phyloP scores from a whole-genome alignment of 306 rosid species.

The Cicer yamashitae region DNA sequence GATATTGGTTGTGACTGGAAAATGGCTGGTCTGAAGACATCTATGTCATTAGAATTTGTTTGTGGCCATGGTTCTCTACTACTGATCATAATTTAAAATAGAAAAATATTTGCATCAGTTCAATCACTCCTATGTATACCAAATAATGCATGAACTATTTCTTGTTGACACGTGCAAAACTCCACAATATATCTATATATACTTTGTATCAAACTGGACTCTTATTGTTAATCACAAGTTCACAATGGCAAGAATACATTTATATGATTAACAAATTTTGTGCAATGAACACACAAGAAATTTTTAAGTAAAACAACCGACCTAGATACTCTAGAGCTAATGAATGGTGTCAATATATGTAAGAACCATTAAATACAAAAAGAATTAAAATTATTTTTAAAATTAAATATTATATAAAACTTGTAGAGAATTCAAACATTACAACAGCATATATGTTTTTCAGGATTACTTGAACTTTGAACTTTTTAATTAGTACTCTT shows the following conservation, averaged over 20 bases:
- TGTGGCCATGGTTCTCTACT: conserved; percentile 72
- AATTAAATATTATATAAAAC: too few relatives aligned
- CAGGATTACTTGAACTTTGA: too few relatives aligned
- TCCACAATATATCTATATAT: neutral
- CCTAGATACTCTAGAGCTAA: too few relatives aligned
- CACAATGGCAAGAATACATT: neutral
- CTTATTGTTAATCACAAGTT: neutral
- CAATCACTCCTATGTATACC: neutral
- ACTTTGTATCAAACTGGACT: neutral
- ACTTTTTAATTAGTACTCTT: too few relatives aligned
- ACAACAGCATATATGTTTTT: too few relatives aligned
- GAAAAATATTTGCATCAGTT: neutral
- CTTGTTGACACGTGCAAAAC: neutral
- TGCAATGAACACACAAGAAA: too few relatives aligned
- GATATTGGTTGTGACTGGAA: conserved; percentile 59
- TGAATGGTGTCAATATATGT: too few relatives aligned
- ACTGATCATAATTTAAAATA: conserved; percentile 41
- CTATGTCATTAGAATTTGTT: conserved; percentile 56
- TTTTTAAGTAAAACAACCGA: too few relatives aligned
- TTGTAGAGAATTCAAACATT: too few relatives aligned
- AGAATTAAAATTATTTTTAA: too few relatives aligned
- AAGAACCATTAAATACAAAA: too few relatives aligned
- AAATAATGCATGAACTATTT: neutral
- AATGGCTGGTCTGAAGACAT: conserved; percentile 52
- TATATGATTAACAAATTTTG: too few relatives aligned